Conservation (phyloP, 2,329 filamentous ascomycete genomes). For the Seiridium cupressi region DNA sequence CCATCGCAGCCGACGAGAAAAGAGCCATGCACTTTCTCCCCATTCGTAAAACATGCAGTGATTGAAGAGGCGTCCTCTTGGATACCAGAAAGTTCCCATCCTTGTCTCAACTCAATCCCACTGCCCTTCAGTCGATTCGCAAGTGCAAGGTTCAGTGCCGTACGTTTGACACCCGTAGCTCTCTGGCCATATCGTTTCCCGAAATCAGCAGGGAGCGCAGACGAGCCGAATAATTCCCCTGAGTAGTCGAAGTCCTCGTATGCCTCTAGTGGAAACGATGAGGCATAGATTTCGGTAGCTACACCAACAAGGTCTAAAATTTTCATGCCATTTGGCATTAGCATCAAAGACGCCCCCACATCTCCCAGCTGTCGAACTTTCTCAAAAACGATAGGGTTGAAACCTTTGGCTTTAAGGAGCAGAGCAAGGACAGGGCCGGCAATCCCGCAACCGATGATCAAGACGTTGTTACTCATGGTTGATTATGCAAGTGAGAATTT, state of each 20-base stretch:
- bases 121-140: constrained; percentile 6
- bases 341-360: constrained; percentile 22
- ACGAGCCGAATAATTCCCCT: constrained; percentile 17
- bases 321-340: constrained; percentile 23
- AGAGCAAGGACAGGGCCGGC: constrained; percentile 20
- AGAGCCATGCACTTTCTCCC: constrained; percentile 14
- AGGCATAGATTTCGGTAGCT: neutral
- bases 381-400: constrained; percentile 23
- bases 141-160: constrained; percentile 15
- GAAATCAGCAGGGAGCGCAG: constrained; percentile 15
- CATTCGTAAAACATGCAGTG: constrained; percentile 19
- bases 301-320: constrained; percentile 19
- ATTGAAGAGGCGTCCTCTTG: constrained; percentile 15
- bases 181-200: constrained; percentile 17
- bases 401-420: constrained; percentile 21
- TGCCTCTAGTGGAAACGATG: constrained; percentile 11
- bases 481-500: too few relatives aligned
- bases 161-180: constrained; percentile 18
- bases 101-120: constrained; percentile 19
- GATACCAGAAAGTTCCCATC: constrained; percentile 20
- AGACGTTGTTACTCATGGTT: constrained; percentile 7
- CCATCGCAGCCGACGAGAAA: constrained; percentile 22
- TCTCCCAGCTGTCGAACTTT: constrained; percentile 18
- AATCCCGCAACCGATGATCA: constrained; percentile 22
- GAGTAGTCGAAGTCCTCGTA: constrained; percentile 14